Conservation (phyloP, 805 yeast species). For the Candida adriatica region DNA sequence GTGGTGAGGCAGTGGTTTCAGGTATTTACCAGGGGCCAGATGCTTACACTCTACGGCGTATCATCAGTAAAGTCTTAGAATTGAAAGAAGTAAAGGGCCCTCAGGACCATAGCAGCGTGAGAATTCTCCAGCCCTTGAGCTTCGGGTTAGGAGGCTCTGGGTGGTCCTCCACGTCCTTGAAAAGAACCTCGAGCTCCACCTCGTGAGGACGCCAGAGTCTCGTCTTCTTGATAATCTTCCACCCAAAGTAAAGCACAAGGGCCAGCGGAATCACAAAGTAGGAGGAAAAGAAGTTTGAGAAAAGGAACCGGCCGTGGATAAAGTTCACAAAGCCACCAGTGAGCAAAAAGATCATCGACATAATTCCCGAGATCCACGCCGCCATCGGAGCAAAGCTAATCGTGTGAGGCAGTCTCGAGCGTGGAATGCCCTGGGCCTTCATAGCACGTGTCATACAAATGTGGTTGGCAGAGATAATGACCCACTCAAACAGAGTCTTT, state of each 20-base stretch:
- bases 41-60: neutral
- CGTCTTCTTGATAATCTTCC: constrained; percentile 29
- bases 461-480: constrained; percentile 27
- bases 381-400: constrained; percentile 18
- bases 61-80: no score
- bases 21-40: no score
- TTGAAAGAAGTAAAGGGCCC: no score
- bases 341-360: constrained; percentile 23
- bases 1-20: no score
- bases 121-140: constrained; percentile 15
- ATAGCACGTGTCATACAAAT: constrained; percentile 28
- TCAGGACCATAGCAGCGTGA: constrained; percentile 17
- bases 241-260: constrained; percentile 24
- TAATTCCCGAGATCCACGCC: constrained; percentile 28
- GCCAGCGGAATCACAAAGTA: constrained; percentile 25
- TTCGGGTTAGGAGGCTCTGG: constrained; percentile 23
- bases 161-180: constrained; percentile 26
- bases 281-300: constrained; percentile 12
- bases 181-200: constrained; percentile 32
- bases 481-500: constrained; percentile 27
- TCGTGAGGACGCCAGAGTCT: constrained; percentile 29
- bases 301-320: constrained; percentile 25
- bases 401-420: constrained; percentile 17
- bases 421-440: constrained; percentile 30
- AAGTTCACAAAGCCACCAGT: constrained; percentile 32